phyloP scores from a whole-genome alignment of 2,329 filamentous ascomycete genomes.

The Alternaria arborescens region DNA sequence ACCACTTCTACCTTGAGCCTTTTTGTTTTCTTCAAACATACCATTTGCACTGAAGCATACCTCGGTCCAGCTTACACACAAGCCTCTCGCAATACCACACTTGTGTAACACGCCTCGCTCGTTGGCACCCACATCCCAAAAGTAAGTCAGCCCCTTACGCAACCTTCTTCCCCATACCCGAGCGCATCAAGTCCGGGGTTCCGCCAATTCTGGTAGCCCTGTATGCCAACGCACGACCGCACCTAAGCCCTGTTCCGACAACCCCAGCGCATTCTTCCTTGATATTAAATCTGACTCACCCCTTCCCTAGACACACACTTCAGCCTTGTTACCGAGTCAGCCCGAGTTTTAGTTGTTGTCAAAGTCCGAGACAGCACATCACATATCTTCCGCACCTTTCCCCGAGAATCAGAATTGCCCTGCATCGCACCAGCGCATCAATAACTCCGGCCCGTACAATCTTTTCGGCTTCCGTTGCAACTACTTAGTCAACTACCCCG shows the following conservation, averaged over 20 bases:
- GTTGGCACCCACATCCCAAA: constrained; percentile 25
- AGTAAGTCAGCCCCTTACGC: constrained; percentile 44
- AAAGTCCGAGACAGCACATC: constrained; percentile 45
- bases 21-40: constrained; percentile 3
- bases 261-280: constrained; percentile 8
- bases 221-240: constrained; percentile 42
- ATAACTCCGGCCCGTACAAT: constrained; percentile 10
- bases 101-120: constrained; percentile 26
- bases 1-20: constrained; percentile 18
- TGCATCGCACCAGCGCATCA: constrained; percentile 30
- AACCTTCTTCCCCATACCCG: constrained; percentile 32
- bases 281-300: constrained; percentile 52
- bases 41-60: constrained; percentile 4
- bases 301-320: constrained; percentile 29
- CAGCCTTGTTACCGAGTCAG: constrained; percentile 15
- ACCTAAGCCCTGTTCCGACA: constrained; percentile 37
- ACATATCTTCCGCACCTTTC: constrained; percentile 26
- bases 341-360: constrained; percentile 23
- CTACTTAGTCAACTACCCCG: constrained; percentile 30
- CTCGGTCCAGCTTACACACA: constrained; percentile 13
- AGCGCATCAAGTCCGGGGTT: constrained; percentile 33
- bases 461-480: constrained; percentile 13
- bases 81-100: constrained; percentile 18
- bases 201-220: constrained; percentile 28
- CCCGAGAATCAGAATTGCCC: constrained; percentile 15